Conservation (phyloP, 2,329 filamentous ascomycete genomes). For the Didymella pinodella region DNA sequence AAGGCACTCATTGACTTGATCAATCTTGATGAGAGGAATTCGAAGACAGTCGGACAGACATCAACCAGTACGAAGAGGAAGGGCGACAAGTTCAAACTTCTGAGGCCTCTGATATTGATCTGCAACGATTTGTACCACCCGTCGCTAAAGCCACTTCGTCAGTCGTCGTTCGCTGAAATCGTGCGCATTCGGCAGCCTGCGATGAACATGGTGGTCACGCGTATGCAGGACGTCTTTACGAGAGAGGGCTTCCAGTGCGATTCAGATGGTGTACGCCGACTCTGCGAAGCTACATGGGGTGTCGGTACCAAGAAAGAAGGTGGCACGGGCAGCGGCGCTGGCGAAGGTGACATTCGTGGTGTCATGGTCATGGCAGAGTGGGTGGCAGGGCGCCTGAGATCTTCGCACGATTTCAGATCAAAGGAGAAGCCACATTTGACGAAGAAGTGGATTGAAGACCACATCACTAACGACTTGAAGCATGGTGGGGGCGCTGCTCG, state of each 20-base stretch:
- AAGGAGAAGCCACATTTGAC: slow-evolving; percentile 64
- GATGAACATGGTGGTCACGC: slow-evolving; percentile 81
- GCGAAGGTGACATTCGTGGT: slow-evolving; percentile 78
- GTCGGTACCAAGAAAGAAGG: slow-evolving; percentile 75
- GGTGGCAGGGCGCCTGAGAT: slow-evolving; percentile 75
- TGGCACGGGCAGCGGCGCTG: slow-evolving; percentile 65
- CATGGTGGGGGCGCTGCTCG: slow-evolving; percentile 76
- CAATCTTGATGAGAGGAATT: slow-evolving; percentile 84
- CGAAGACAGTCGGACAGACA: slow-evolving; percentile 48
- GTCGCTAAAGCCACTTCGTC: slow-evolving; percentile 83
- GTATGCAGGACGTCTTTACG: slow-evolving; percentile 84
- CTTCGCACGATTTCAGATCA: slow-evolving; percentile 48
- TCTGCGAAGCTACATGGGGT: slow-evolving; percentile 85
- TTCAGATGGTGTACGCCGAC: slow-evolving; percentile 82
- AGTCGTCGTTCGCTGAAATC: slow-evolving; percentile 84
- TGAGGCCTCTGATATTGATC: slow-evolving; percentile 89
- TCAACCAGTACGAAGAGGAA: slow-evolving; percentile 65
- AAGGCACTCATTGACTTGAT: slow-evolving; percentile 94
- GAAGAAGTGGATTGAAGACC: slow-evolving; percentile 77
- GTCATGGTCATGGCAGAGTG: slow-evolving; percentile 88
- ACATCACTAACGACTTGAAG: slow-evolving; percentile 72
- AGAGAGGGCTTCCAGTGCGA: slow-evolving; percentile 90
- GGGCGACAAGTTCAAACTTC: slow-evolving; percentile 83
- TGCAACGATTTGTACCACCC: slow-evolving; percentile 98
- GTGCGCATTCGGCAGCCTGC: slow-evolving; percentile 90